Evolutionary conservation across 352 stramenopile species (phyloP), one percentile per base, ranked within the genome.

Genomic region (Phytophthora brassicae): DNA sequence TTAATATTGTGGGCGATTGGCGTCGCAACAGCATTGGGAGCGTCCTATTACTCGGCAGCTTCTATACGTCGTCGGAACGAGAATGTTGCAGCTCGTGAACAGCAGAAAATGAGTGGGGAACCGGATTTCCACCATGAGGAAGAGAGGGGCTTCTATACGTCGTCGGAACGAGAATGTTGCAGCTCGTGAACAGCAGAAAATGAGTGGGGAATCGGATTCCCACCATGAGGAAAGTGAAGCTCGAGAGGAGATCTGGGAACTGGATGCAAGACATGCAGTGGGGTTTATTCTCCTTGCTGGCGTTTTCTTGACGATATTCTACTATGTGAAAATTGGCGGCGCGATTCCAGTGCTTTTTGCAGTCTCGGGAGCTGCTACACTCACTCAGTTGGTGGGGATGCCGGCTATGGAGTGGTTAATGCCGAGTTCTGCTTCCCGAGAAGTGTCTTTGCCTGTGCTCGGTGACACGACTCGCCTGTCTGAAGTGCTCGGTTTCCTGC

Each of bases 301-400:
- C 0, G 46, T 78, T 4, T 87, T 90, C 52, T 68, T 93, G 46
- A 86, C 76, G 13, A 24, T 91, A 1, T 80, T 91, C 6, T 93
- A 88, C 63, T 93, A 81, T 44, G 66, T 91, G 19, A 88, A 90
- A 35, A 63, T 88, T 42, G 70, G 68, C 12, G 63, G 70, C 16
- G 44, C 80, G 2, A 77, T 93, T 42, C 83, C 84, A 3, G 73
- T 93, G 24, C 67, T 93, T n/a, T 93, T 90, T 45, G 68, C 72
- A 8, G 20, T 91, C 14, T 90, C 81, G 5, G 75, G 73, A 22
- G 57, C 72, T 0, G 72, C 47, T 8, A 83, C 81, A 4, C 61
- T 91, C 23, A 76, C 74, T 8, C 76, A 89, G 35, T 64, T 93
- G n/a, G 57, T 90, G 12, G 60, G 60, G 42, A 72, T 61, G 38